Evolutionary conservation across 2,329 filamentous ascomycete species (phyloP).

Genomic region (Helotiales sp.): DNA sequence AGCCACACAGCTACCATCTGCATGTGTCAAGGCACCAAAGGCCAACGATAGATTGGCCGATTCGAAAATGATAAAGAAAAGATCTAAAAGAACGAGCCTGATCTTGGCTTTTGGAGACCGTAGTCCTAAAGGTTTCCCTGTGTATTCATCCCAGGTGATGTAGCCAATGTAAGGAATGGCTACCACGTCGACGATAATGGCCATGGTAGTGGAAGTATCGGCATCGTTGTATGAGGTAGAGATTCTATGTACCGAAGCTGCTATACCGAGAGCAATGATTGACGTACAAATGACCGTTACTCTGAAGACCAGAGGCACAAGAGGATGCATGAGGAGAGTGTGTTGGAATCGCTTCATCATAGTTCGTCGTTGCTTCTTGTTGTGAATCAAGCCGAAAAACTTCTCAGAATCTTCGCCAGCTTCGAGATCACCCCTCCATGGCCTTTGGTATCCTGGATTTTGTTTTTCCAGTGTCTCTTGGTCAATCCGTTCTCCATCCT

Average conservation of each 20-base stretch:
- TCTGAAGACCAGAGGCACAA: conserved; percentile 83
- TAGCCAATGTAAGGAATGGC: conserved; percentile 89
- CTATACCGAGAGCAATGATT: conserved; percentile 75
- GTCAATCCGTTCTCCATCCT: conserved; percentile 32
- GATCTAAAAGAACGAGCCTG: conserved; percentile 83
- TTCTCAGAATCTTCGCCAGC: conserved; percentile 30
- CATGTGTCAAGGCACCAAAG: conserved; percentile 75
- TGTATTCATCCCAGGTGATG: conserved; percentile 96
- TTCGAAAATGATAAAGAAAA: conserved; percentile 97
- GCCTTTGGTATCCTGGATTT: conserved; percentile 36
- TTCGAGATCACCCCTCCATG: conserved; percentile 36
- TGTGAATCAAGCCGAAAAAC: conserved; percentile 28
- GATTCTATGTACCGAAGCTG: conserved; percentile 68
- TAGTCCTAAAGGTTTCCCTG: conserved; percentile 85
- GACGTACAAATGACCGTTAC: conserved; percentile 82
- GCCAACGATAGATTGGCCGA: conserved; percentile 89
- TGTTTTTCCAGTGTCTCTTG: conserved; percentile 29
- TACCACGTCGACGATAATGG: conserved; percentile 83
- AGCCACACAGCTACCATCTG: conserved; percentile 56
- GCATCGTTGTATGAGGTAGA: conserved; percentile 41
- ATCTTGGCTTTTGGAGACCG: conserved; percentile 84
- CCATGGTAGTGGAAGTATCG: conserved; percentile 81
- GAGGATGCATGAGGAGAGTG: conserved; percentile 45
- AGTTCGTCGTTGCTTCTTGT: conserved; percentile 29
- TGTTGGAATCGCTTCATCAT: conserved; percentile 31